Evolutionary conservation across 208 protist genomes (phyloP), one percentile per base, ranked within the genome.

Genomic region (Leishmania braziliensis): DNA sequence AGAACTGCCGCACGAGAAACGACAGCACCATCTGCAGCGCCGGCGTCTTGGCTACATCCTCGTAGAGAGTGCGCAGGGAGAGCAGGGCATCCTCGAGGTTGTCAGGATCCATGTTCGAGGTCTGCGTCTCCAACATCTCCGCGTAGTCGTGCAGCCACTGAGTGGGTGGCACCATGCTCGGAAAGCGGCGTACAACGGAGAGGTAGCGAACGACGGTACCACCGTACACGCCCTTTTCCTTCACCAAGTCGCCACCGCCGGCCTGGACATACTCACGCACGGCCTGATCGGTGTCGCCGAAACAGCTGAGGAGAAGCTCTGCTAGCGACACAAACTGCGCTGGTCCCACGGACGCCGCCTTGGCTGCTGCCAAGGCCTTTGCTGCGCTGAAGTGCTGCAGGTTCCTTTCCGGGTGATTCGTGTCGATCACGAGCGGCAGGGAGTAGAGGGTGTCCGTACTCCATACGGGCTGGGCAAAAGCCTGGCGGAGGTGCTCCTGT

Each of bases 241-340:
- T 33, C 3, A 96, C 60, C 23, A 96, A 63, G 62, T 97, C 92
- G 18, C 46, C 51, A 3, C 92, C 91, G 33, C 92, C 94, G 26
- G 68, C 85, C 16, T 71, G 63, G 46, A 93, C 88, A 79, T 94
- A 97, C 26, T 71, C 65, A 12, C 74, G 72, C 50, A 97, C 90
- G 14, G 79, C 82, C 20, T 68, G 86, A 48, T 94, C 90, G 0
- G 73, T 73, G 51, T 88, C 87, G 4, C 88, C 89, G 84, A 95
- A 95, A 18, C 89, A 80, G 58, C 82, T 63, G 33, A 85, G 78
- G 23, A 95, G 88, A 43, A 95, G 86, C 68, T 95, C 90, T 43
- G 89, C 86, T 3, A 97, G 81, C 1, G 85, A 90, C n/a, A 94
- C 90, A 77, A 95, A 97, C 80, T 92, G 91, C 71, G 89, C 88